phyloP scores from a whole-genome alignment of 257 asterid species.

The Marsdenia floribunda region DNA sequence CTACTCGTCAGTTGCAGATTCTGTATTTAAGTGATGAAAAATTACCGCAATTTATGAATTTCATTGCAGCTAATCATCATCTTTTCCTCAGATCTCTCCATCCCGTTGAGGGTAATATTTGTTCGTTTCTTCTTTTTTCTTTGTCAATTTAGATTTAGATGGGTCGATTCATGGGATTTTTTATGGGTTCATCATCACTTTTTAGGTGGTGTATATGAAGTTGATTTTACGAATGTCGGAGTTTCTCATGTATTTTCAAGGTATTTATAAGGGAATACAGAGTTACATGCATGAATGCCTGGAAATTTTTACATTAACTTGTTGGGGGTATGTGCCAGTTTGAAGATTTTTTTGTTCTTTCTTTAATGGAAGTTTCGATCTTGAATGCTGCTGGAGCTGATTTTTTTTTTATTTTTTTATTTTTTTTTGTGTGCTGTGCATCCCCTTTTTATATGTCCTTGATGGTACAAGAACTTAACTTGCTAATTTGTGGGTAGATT shows the following conservation, averaged over 20 bases:
- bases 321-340: not conserved
- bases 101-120: not conserved
- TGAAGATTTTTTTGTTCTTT: not conserved
- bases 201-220: not conserved
- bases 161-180: not conserved
- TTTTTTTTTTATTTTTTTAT: too few relatives aligned
- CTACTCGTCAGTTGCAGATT: not conserved
- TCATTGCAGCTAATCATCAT: slow-evolving; percentile 12
- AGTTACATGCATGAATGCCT: not conserved
- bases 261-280: not conserved
- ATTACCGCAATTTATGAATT: not conserved
- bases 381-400: not conserved
- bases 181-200: not conserved
- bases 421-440: not conserved
- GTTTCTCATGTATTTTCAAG: not conserved
- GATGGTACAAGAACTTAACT: not conserved
- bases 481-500: not conserved
- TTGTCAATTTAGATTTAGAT: not conserved
- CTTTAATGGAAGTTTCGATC: not conserved
- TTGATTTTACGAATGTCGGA: not conserved
- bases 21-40: not conserved
- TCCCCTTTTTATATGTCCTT: not conserved
- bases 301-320: not conserved
- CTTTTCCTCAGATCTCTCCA: slow-evolving; percentile 13
- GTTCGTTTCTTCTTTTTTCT: not conserved